Base-by-base conservation (phyloP, 805 yeast genomes). In the Candida nemodendra region DNA sequence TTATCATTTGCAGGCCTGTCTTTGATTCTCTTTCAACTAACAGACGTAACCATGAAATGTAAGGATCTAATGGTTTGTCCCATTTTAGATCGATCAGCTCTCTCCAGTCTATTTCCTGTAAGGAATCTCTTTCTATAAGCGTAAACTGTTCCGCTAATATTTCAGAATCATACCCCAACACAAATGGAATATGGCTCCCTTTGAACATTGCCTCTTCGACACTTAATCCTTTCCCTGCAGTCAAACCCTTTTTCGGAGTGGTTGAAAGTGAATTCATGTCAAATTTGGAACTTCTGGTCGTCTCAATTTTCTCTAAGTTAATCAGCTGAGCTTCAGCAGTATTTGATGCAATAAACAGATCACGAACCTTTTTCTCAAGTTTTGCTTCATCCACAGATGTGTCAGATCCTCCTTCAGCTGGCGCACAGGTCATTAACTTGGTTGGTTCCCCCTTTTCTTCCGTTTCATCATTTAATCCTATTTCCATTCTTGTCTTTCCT, bases 71-170 rank as follows among this genome's bases (percentile, higher is more conserved):
- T 24, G 79, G 77, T 41, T 75, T 74, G 36, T 78, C 76, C 88
- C 95, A 84, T 33, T 78, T 72, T 45, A 85, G 64, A 45, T 87
- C 90, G 29, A 90, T 71, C 30, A 91, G 69, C 48, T 88, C 96
- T 51, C 79, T 81, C 97, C 98, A 91, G 59, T 91, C 97, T 27
- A 93, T 74, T 53, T 88, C 96, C 36, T 78, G 72, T 16, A 90
- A 61, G 29, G 89, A 75, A 59, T 93, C 98, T 36, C 80, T 71
- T 59, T 93, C 99, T 46, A 91, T 84, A 33, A 86, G 58, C 0
- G 98, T 91, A 61, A 91, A 71, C 47, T 91, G 97, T 46, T 80
- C 76, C 5, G 95, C 89, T 21, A 93, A 62, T 0, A 74, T 65
- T 38, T 68, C 62, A 2, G 96, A 79, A 39, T 74, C 79, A 57